phyloP scores from a whole-genome alignment of 805 yeast genomes.

The Zygosaccharomyces siamensis region DNA sequence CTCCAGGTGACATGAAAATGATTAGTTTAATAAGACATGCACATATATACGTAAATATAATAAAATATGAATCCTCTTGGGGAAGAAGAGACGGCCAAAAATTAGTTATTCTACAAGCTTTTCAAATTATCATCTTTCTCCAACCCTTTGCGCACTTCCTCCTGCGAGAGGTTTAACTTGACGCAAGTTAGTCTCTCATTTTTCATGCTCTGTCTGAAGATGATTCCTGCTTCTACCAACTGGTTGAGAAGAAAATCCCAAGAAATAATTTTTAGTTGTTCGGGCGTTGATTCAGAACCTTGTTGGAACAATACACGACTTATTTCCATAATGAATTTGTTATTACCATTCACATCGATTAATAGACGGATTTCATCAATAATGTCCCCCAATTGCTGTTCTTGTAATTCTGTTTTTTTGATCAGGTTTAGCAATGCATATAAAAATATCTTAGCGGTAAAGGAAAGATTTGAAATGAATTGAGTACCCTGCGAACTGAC shows the following conservation, averaged over 20 bases:
- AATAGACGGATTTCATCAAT: constrained; percentile 68
- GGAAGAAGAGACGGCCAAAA: neutral
- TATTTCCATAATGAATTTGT: constrained; percentile 30
- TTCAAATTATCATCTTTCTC: constrained; percentile 49
- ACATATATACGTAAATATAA: neutral
- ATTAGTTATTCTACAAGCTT: constrained; percentile 18
- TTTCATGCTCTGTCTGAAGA: constrained; percentile 59
- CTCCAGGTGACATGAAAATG: neutral
- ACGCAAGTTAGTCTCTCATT: constrained; percentile 66
- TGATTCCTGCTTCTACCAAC: constrained; percentile 71
- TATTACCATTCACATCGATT: constrained; percentile 38
- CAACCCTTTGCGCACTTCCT: constrained; percentile 59
- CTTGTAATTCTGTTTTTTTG: constrained; percentile 65
- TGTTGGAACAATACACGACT: constrained; percentile 34
- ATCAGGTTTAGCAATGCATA: constrained; percentile 59
- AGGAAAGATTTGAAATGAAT: constrained; percentile 56
- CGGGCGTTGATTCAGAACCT: constrained; percentile 37
- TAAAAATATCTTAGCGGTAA: constrained; percentile 67
- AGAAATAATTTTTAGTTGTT: constrained; percentile 54
- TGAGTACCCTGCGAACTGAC: constrained; percentile 65
- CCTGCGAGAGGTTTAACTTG: constrained; percentile 64
- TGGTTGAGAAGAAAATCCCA: constrained; percentile 54
- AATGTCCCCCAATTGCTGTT: constrained; percentile 67
- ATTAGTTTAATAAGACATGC: neutral
- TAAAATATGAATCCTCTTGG: neutral